Percentiles rank a stretch among this genome's conserved stretches.
phyloP scores from a whole-genome alignment of 2,329 filamentous ascomycete genomes.

The Lasiodiplodia citricola region DNA sequence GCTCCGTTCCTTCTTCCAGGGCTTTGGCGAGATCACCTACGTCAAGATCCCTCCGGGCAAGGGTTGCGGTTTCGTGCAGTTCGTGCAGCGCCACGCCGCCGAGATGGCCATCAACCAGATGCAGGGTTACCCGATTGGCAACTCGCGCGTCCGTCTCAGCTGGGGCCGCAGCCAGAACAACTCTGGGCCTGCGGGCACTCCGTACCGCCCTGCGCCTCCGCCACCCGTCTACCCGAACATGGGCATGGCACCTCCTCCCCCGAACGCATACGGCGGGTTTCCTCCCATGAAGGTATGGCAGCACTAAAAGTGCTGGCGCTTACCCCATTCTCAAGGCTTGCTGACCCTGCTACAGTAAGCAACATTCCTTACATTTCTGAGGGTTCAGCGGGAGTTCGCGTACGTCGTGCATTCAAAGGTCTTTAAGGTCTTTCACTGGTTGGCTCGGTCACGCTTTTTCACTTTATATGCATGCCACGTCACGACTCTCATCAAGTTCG shows the following conservation, averaged over 20 bases:
- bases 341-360: conserved; percentile 27
- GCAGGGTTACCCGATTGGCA: conserved; percentile 99
- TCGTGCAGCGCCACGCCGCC: conserved; percentile 96
- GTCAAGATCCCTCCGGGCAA: conserved; percentile 99
- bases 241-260: conserved; percentile 61
- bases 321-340: conserved; percentile 16
- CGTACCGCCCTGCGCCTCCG: conserved; percentile 91
- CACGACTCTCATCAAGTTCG: conserved; percentile 28
- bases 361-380: conserved; percentile 32
- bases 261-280: conserved; percentile 68
- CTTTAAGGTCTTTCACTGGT: conserved; percentile 29
- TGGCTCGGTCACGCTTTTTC: conserved; percentile 30
- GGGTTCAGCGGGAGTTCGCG: conserved; percentile 28
- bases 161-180: conserved; percentile 99
- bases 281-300: conserved; percentile 68
- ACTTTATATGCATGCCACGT: conserved; percentile 28
- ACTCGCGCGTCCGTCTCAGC: conserved; percentile 94
- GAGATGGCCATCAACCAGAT: conserved; percentile 99
- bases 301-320: conserved; percentile 21
- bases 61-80: conserved; percentile 98
- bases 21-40: conserved; percentile 98
- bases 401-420: conserved; percentile 29
- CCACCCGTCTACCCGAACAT: conserved; percentile 74
- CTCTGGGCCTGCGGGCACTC: conserved; percentile 92
- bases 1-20: conserved; percentile 99